Evolutionary conservation across 2,329 filamentous ascomycete genomes (phyloP), one percentile per base, ranked within the genome.

Genomic region (Didymosphaeria variabile): DNA sequence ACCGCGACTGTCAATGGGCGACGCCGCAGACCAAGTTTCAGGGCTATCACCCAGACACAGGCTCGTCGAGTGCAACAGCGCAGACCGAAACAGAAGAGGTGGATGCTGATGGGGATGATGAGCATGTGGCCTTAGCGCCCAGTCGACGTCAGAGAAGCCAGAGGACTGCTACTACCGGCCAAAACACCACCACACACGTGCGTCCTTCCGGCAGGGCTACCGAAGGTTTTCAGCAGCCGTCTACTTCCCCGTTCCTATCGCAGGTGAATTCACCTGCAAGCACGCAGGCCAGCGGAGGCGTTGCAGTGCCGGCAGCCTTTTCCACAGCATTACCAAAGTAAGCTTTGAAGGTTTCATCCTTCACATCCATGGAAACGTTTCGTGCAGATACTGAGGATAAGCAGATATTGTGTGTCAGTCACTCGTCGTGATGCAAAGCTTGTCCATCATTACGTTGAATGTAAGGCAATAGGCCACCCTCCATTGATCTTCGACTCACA

Each of bases 1-100:
- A 69, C 19, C 69, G 73, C 7, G 66, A 69, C 13, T 76, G 73
- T 55, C 67, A 70, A 36, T 76, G 73, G 73, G 71, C 74, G 47
- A 58, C 70, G 21, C 66, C 69, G 1, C 66, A 72, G 55, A 68
- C 65, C 23, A 69, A 61, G 51, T 74, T 76, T 58, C 72, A 66
- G 36, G 66, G 66, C 29, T 75, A 74, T 46, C 68, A 68, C 45
- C 72, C 72, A 5, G 40, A 51, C 12, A 62, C 64, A 10, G 60
- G 60, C 21, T 66, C 62, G 2, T 67, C 71, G 7, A 69, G 58
- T 55, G 67, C 58, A 19, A 60, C 61, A 26, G 47, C 55, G 23
- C 49, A 44, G 6, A 45, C 26, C 15, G 59, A 34, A 21, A 59
- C 54, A 44, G 60, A 65, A 21, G 61, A 57, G 42, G 70, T 69